Percentiles rank a stretch among this genome's conserved stretches.
phyloP scores from a whole-genome alignment of 78 protist species.

The Blattamonas nauphoetae region DNA sequence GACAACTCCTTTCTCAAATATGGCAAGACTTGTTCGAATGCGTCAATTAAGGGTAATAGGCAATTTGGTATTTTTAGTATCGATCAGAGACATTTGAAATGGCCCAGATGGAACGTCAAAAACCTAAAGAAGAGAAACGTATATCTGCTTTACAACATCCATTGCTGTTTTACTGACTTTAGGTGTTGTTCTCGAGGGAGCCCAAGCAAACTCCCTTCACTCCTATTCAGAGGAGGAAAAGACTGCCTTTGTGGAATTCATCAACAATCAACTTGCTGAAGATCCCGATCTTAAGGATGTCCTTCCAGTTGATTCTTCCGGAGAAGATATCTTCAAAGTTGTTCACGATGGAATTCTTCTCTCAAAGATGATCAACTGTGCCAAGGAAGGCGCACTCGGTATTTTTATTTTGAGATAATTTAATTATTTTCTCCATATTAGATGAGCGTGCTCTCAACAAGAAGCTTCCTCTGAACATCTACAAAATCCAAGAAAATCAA shows the following conservation, averaged over 20 bases:
- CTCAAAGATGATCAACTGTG: constrained; percentile 23
- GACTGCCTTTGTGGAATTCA: constrained; percentile 15
- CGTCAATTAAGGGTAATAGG: no score
- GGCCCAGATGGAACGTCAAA: no score
- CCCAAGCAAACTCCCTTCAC: no score
- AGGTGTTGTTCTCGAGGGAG: no score
- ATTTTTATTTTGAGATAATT: not conserved
- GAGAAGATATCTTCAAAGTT: constrained; percentile 23
- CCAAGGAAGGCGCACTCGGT: constrained; percentile 2
- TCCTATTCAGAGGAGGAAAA: constrained; percentile 19
- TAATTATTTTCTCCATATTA: constrained; percentile 40
- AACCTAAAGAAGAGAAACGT: no score
- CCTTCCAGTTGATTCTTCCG: constrained; percentile 4
- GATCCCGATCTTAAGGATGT: constrained; percentile 20
- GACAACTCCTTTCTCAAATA: no score
- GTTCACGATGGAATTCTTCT: constrained; percentile 38
- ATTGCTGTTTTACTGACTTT: no score
- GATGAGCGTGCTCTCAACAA: constrained; percentile 83
- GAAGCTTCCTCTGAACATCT: constrained; percentile 35
- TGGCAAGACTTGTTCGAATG: no score
- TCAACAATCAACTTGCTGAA: not conserved
- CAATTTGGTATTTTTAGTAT: no score
- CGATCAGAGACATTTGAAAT: no score
- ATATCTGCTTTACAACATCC: no score
- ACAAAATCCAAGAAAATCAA: constrained; percentile 57